Evolutionary conservation across 257 asterid species (phyloP).

Genomic region (Scutellaria baicalensis): DNA sequence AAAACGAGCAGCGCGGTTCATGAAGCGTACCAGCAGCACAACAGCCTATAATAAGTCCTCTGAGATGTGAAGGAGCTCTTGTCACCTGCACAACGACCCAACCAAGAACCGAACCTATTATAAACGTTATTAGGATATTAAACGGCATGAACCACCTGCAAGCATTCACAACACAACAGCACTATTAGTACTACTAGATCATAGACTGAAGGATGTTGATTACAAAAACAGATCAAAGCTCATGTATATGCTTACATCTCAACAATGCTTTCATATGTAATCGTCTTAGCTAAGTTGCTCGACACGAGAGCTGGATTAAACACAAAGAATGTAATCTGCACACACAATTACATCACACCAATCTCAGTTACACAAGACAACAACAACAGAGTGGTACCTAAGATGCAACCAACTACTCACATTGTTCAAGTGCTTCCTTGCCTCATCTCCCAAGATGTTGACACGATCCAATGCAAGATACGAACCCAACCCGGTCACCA

Average conservation of each 20-base stretch:
- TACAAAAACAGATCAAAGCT: too few species aligned
- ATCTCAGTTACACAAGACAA: neutral
- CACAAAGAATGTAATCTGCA: slow-evolving; percentile 67
- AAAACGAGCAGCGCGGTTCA: neutral
- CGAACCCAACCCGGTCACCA: slow-evolving; percentile 74
- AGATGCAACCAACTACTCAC: slow-evolving; percentile 26
- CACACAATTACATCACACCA: neutral
- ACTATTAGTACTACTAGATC: too few species aligned
- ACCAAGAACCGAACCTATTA: slow-evolving; percentile 76
- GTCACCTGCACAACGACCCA: slow-evolving; percentile 64
- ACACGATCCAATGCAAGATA: slow-evolving; percentile 53
- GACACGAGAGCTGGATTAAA: slow-evolving; percentile 75
- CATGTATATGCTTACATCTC: slow-evolving; percentile 80
- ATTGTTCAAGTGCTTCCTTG: slow-evolving; percentile 78
- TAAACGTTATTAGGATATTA: slow-evolving; percentile 68
- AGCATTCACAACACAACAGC: neutral
- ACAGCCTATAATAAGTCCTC: slow-evolving; percentile 74
- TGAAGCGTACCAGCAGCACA: slow-evolving; percentile 71
- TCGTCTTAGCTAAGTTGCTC: slow-evolving; percentile 78
- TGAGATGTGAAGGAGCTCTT: slow-evolving; percentile 63
- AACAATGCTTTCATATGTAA: slow-evolving; percentile 67
- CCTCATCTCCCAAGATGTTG: slow-evolving; percentile 60
- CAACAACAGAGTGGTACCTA: neutral
- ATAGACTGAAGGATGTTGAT: too few species aligned
- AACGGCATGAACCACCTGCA: slow-evolving; percentile 97